Evolutionary conservation across 2,329 filamentous ascomycete genomes (phyloP).

Genomic region (Ophiostoma angusticollis): DNA sequence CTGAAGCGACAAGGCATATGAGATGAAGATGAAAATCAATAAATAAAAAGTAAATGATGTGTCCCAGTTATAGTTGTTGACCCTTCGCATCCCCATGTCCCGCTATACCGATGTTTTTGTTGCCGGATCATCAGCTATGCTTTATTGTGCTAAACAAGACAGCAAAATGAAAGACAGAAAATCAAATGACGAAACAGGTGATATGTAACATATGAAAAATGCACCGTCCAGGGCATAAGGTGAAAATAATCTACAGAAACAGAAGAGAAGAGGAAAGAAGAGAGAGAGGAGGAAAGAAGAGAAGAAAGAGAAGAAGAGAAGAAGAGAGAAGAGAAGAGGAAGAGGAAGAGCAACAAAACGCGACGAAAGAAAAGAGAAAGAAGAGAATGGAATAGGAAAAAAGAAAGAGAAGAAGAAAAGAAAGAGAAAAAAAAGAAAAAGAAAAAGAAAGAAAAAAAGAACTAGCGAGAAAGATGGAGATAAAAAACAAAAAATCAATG

Average conservation of each 20-base stretch:
- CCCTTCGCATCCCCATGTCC: constrained; percentile 1
- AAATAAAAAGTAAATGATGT: no score
- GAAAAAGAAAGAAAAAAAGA: not conserved
- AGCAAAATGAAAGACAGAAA: not conserved
- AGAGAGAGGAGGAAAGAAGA: not conserved
- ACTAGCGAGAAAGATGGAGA: no score
- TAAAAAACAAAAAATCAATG: not conserved
- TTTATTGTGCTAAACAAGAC: not conserved
- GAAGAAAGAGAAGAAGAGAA: not conserved
- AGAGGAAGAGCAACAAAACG: not conserved
- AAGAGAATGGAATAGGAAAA: not conserved
- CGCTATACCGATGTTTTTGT: not conserved
- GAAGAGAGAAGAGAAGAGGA: not conserved
- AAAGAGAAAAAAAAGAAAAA: not conserved
- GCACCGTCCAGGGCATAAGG: not conserved
- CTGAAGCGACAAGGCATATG: no score
- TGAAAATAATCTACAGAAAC: not conserved
- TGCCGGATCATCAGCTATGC: constrained; percentile 1
- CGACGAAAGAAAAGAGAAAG: not conserved
- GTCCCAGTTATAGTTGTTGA: no score
- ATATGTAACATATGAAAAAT: not conserved
- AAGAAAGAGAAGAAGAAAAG: not conserved
- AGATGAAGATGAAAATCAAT: no score
- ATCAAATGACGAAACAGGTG: not conserved
- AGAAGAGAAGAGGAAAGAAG: not conserved